Percentiles rank a stretch among this genome's conserved stretches.
phyloP scores from a whole-genome alignment of 345 rosid species.

The Hirschfeldia incana region DNA sequence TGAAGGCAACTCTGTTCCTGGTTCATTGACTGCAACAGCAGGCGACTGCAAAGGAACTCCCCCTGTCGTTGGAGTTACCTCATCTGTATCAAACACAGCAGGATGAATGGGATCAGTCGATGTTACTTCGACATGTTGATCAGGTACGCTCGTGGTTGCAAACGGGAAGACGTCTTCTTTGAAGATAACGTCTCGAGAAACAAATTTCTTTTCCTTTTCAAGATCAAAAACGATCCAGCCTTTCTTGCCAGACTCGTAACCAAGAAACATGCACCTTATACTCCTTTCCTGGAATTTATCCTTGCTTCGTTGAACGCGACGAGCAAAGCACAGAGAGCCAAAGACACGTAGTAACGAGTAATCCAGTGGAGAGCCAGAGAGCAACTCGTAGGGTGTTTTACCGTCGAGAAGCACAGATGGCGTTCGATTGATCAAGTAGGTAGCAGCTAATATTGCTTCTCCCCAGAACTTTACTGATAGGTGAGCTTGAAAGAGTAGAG shows the following conservation, averaged over 20 bases:
- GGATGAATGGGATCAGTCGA: too few species aligned
- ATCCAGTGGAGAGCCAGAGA: not conserved
- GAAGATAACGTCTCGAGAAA: not conserved
- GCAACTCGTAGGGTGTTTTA: not conserved
- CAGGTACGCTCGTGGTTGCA: not conserved
- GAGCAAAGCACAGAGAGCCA: not conserved
- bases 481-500: not conserved
- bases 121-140: not conserved
- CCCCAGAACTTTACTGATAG: not conserved
- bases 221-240: not conserved
- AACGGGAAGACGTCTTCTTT: not conserved
- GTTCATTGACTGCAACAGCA: too few species aligned
- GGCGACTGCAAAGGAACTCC: too few species aligned
- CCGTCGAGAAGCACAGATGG: not conserved
- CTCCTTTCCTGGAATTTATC: not conserved
- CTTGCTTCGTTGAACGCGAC: not conserved
- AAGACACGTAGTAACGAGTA: not conserved
- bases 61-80: too few species aligned
- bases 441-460: not conserved
- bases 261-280: not conserved
- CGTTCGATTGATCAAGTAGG: not conserved
- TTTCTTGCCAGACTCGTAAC: not conserved
- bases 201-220: not conserved
- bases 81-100: too few species aligned
- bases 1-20: too few species aligned